A percentile compares a stretch with the other conserved stretches of the same genome.
Evolutionary conservation across 75 land plant genomes (phyloP).

Genomic region (Picea sitchensis): DNA sequence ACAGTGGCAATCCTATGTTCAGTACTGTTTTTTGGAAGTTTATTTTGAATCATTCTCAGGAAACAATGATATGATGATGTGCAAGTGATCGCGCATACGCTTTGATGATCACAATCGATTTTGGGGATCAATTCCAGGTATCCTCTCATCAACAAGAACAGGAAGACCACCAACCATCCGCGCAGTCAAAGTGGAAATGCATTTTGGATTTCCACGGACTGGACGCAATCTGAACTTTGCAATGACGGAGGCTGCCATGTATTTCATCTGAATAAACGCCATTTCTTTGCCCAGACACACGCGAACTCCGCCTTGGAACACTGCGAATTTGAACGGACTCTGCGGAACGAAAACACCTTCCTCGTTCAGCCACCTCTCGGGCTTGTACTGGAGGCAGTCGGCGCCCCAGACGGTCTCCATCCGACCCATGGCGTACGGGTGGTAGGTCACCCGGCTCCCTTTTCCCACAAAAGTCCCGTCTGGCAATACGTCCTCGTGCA

Average conservation of each 20-base stretch:
- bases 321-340: slow-evolving; percentile 31
- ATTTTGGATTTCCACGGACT: background rate
- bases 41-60: too few species aligned
- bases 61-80: too few species aligned
- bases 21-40: too few species aligned
- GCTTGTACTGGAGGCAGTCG: slow-evolving; percentile 26
- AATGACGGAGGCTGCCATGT: slow-evolving; percentile 18
- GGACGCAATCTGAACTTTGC: slow-evolving; percentile 14
- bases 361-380: slow-evolving; percentile 39
- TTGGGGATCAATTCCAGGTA: too few species aligned
- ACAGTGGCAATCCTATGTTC: too few species aligned
- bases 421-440: slow-evolving; percentile 66
- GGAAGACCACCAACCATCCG: slow-evolving; percentile 7
- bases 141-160: background rate
- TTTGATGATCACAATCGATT: too few species aligned
- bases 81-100: too few species aligned
- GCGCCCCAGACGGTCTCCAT: slow-evolving; percentile 34
- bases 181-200: background rate
- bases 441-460: slow-evolving; percentile 45
- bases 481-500: slow-evolving; percentile 46
- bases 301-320: slow-evolving; percentile 40
- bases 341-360: slow-evolving; percentile 18
- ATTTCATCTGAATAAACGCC: slow-evolving; percentile 40
- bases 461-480: slow-evolving; percentile 50
- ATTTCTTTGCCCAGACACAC: slow-evolving; percentile 43